These are phyloP conservation scores for Ascobolus immersus DNA, from an alignment of 495 filamentous ascomycete species.

Conservation along the genomic window DNA sequence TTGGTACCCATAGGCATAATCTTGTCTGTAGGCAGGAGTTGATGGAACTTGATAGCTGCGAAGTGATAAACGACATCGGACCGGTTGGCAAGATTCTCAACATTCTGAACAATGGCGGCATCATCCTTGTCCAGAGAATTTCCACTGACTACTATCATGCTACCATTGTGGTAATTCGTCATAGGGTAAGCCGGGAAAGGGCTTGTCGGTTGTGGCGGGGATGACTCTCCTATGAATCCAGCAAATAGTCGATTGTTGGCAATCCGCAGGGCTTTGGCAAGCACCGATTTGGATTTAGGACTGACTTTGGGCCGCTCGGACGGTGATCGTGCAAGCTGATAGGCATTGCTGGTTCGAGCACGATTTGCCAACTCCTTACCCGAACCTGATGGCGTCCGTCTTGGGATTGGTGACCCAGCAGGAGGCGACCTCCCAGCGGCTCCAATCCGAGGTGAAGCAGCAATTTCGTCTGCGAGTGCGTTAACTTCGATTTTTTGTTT, in stretches of 20 bases:
- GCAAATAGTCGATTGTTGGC: constrained; percentile 68
- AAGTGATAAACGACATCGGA: constrained; percentile 93
- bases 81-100: constrained; percentile 74
- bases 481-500: constrained; percentile 89
- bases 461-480: constrained; percentile 84
- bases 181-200: constrained; percentile 68
- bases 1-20: constrained; percentile 64
- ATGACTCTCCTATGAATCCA: too few species aligned
- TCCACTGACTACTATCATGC: constrained; percentile 13
- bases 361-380: too few species aligned
- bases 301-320: too few species aligned
- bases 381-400: too few species aligned
- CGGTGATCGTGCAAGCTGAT: too few species aligned
- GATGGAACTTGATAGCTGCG: constrained; percentile 94
- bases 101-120: constrained; percentile 41
- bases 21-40: constrained; percentile 74
- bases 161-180: constrained; percentile 19
- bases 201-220: constrained; percentile 53
- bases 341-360: too few species aligned
- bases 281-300: constrained; percentile 70
- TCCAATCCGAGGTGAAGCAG: constrained; percentile 20
- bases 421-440: too few species aligned
- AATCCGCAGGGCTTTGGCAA: constrained; percentile 84
- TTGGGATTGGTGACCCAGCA: too few species aligned
- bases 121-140: constrained; percentile 40